Percentiles rank a stretch among this genome's conserved stretches.
Evolutionary conservation across 2,329 filamentous ascomycete species (phyloP).

Genomic region (Zymoseptoria passerinii): DNA sequence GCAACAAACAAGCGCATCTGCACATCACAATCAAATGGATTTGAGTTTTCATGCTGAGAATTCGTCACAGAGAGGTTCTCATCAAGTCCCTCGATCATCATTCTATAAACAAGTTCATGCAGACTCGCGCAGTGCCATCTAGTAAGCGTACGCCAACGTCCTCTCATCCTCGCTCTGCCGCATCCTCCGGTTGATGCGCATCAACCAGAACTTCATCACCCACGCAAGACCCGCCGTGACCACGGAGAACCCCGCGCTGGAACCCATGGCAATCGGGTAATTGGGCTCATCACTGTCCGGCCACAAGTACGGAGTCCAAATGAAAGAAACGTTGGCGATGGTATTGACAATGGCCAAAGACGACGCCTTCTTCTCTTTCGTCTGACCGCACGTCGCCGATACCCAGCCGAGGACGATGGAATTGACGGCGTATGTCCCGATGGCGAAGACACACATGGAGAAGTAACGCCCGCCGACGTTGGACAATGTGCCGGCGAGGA

Average conservation of each 20-base stretch:
- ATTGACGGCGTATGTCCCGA: constrained; percentile 40
- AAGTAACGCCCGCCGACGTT: constrained; percentile 30
- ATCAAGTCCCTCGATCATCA: not conserved
- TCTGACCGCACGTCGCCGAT: constrained; percentile 38
- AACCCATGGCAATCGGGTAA: constrained; percentile 39
- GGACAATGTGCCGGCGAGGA: constrained; percentile 30
- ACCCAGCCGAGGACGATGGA: constrained; percentile 43
- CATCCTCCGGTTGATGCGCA: constrained; percentile 36
- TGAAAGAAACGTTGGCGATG: constrained; percentile 41
- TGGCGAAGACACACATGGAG: constrained; percentile 25
- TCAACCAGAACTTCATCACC: constrained; percentile 36
- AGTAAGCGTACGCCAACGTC: constrained; percentile 24
- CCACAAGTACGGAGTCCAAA: constrained; percentile 47
- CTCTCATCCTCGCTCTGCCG: constrained; percentile 24
- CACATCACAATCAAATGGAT: too few relatives aligned
- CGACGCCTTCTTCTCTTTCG: constrained; percentile 43
- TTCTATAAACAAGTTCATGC: not conserved
- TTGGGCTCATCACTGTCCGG: constrained; percentile 38
- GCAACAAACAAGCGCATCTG: too few relatives aligned
- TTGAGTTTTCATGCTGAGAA: too few relatives aligned
- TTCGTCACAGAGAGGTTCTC: not conserved
- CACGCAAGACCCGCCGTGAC: constrained; percentile 39
- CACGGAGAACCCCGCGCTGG: constrained; percentile 37
- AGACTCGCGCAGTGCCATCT: not conserved
- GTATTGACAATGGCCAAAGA: constrained; percentile 44